Evolutionary conservation across 2,329 filamentous ascomycete genomes (phyloP).

Genomic region (Magnaporthiopsis rhizophila): DNA sequence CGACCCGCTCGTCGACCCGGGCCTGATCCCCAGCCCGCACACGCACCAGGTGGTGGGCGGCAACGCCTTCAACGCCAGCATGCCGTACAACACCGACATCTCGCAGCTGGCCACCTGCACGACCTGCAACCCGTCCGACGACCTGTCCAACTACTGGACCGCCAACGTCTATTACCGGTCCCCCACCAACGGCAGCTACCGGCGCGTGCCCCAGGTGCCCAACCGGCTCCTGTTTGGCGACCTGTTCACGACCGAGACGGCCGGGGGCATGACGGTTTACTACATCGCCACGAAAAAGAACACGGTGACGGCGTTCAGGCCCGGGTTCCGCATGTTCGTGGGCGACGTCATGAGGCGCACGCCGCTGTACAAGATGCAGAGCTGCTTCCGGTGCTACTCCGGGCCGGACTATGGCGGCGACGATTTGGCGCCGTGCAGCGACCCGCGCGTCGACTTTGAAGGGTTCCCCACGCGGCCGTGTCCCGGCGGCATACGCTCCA

Average conservation of each 20-base stretch:
- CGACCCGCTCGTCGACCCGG: conserved; percentile 25
- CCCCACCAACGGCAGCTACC: conserved; percentile 19
- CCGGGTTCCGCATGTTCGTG: conserved; percentile 33
- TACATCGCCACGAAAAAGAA: conserved; percentile 24
- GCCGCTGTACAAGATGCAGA: conserved; percentile 13
- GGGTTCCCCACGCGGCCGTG: conserved; percentile 4
- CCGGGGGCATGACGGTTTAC: conserved; percentile 29
- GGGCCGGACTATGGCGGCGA: conserved; percentile 21
- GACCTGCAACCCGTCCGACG: conserved; percentile 21
- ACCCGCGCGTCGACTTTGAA: conserved; percentile 2
- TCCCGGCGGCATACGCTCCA: conserved; percentile 35
- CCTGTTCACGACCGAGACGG: conserved; percentile 1
- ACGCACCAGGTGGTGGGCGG: conserved; percentile 31
- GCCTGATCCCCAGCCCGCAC: conserved; percentile 25
- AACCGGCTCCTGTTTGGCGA: conserved; percentile 12
- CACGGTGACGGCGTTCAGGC: conserved; percentile 29
- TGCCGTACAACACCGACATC: conserved; percentile 17
- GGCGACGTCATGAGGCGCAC: conserved; percentile 20
- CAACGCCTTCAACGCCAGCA: conserved; percentile 31
- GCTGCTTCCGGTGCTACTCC: conserved; percentile 28
- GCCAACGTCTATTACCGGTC: conserved; percentile 17
- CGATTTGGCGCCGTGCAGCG: conserved; percentile 10
- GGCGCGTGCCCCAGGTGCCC: conserved; percentile 24
- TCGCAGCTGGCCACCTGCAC: conserved; percentile 12
- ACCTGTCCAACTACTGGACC: conserved; percentile 25